A percentile compares a stretch with the other conserved stretches of the same genome.
phyloP scores from a whole-genome alignment of 2,329 filamentous ascomycete genomes.

The Fusarium sp. region DNA sequence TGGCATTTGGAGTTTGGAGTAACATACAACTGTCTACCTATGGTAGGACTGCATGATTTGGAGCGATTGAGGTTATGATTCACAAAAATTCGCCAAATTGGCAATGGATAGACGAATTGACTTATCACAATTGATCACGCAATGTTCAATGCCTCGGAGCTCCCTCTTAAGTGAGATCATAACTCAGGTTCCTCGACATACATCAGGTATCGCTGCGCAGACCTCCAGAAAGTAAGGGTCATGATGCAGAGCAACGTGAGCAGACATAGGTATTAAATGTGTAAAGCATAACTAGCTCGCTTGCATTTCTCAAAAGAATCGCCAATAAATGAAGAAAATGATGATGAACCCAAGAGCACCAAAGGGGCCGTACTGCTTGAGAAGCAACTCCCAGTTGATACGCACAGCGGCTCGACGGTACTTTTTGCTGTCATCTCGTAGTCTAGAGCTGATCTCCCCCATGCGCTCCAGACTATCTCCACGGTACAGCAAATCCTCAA shows the following conservation, averaged over 20 bases:
- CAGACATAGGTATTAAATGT: conserved; percentile 24
- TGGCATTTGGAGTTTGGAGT: conserved; percentile 44
- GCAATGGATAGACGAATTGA: conserved; percentile 21
- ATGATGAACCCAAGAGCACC: conserved; percentile 84
- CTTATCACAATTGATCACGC: conserved; percentile 36
- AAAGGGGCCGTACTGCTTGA: conserved; percentile 97
- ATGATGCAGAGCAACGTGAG: conserved; percentile 1
- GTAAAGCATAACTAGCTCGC: conserved; percentile 23
- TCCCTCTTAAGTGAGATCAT: not conserved
- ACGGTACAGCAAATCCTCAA: conserved; percentile 94
- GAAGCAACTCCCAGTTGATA: conserved; percentile 96
- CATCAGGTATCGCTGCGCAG: not conserved
- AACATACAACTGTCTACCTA: not conserved
- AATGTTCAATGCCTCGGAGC: conserved; percentile 30
- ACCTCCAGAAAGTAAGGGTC: not conserved
- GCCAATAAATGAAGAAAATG: conserved; percentile 88
- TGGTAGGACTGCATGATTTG: conserved; percentile 15
- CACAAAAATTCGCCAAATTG: conserved; percentile 32
- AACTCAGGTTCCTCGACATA: not conserved
- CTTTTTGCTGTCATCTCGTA: conserved; percentile 93
- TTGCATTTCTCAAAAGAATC: conserved; percentile 76
- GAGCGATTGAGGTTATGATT: conserved; percentile 26
- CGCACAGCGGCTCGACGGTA: conserved; percentile 91
- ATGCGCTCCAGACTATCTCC: conserved; percentile 96
- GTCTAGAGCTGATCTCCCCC: conserved; percentile 89